Base-by-base conservation (phyloP, 371 early-diverging fungal genomes). In the Syncephalis plumigaleata region DNA sequence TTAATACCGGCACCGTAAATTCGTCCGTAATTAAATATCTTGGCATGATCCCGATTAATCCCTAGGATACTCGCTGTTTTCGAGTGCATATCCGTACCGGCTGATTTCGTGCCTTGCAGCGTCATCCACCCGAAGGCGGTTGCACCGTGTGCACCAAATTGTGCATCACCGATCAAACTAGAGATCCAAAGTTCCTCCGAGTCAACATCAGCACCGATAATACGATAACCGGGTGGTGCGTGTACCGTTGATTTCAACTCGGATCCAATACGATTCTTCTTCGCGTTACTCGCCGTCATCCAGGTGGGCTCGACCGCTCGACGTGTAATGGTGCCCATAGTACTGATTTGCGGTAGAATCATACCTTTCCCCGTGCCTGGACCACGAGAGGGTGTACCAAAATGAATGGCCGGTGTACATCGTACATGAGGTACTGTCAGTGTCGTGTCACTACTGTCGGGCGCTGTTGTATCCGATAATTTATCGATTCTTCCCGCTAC, bases 101-200 rank as follows among this genome's bases (percentile, higher is more conserved):
- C 80, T 0, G 78, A 54, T 61, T 95, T 97, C 0, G 80, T 76
- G 0, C 98, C 98, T 62, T 95, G 91, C 45, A 97, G 57, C 2
- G 91, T 92, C 96, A 95, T 94, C 82, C 91, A 97, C 1, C 98
- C 94, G 15, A 97, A 60, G 0, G 96, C 91, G 0, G 93, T 87
- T 0, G 84, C 83, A 5, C 98, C 98, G 55, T 92, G 93, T 55
- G 81, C 74, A 9, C 84, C 73, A 57, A 97, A 89, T 64, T 93
- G 92, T 4, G 91, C 71, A 62, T 95, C 98, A 17, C 94, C 94
- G 53, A 97, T 75, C 9, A 94, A 57, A 58, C 86, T 83, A 2
- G 91, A 79, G 48, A 97, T 93, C 98, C 98, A 97, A 15, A 97
- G 70, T 63, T 97, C 98, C 57, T 97, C 87, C 0, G 85, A 84